These are phyloP conservation scores for Solanum lycopersicoides DNA, from an alignment of 257 asterid genomes.

Conservation along the genomic window DNA sequence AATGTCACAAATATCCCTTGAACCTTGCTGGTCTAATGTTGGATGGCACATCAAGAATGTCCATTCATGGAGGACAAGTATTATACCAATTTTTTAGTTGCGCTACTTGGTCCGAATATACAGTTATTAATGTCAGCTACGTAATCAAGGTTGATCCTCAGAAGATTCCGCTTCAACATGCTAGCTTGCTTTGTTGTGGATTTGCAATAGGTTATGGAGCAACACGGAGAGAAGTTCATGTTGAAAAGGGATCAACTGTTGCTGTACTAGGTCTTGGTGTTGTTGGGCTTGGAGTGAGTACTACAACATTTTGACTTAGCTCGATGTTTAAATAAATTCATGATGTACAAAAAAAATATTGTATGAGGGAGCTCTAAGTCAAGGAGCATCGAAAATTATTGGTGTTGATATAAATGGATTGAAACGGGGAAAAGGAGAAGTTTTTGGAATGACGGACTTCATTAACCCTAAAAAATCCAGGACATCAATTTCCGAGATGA, in stretches of 20 bases:
- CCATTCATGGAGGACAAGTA: slow-evolving; percentile 23
- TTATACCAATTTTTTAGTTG: slow-evolving; percentile 45
- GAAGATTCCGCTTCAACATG: slow-evolving; percentile 41
- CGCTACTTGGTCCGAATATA: slow-evolving; percentile 69
- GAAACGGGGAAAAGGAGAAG: slow-evolving; percentile 40
- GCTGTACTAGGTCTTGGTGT: not conserved
- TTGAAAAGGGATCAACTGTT: not conserved
- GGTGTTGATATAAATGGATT: slow-evolving; percentile 53
- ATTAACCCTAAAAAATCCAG: too few relatives aligned
- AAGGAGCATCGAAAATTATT: slow-evolving; percentile 50
- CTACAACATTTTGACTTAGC: not conserved
- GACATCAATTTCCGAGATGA: not conserved
- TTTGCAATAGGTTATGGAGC: slow-evolving; percentile 58
- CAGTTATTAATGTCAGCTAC: slow-evolving; percentile 37
- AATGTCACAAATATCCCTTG: slow-evolving; percentile 31
- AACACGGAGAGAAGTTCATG: slow-evolving; percentile 12
- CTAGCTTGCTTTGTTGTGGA: slow-evolving; percentile 75
- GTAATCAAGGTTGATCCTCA: slow-evolving; percentile 46
- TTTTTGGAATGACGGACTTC: not conserved
- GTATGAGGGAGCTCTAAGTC: slow-evolving; percentile 44
- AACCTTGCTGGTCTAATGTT: slow-evolving; percentile 23
- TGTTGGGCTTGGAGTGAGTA: not conserved
- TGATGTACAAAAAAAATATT: not conserved
- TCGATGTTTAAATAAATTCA: not conserved
- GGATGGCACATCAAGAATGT: slow-evolving; percentile 64